Base-by-base conservation (phyloP, 306 rosid genomes). In the Glycine latifolia region DNA sequence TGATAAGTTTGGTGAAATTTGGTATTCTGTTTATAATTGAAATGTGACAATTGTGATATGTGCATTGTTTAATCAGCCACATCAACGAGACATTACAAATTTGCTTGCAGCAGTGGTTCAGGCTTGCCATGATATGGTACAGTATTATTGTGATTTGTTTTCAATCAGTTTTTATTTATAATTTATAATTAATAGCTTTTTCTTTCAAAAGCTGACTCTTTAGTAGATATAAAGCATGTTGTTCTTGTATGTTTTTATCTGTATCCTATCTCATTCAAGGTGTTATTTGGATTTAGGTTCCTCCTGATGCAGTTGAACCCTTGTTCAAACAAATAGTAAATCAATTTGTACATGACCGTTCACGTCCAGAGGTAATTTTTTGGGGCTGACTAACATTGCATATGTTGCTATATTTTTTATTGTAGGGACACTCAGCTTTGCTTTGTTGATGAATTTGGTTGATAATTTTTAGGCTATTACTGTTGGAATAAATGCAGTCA, bases 61-160 rank as follows among this genome's bases (percentile, higher is more conserved):
- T 85, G 71, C 63, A 71, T 67, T 79, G 13, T 88, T 79, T 81
- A 82, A 90, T 84, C 97, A 95, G 97, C 97, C 97, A 5, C 97
- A 91, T 81, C 97, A 92, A 84, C 88, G 91, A 1, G 97, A 91
- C 44, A 83, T 95, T 54, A 92, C 95, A 31, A 87, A 70, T 85
- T 90, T 92, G 85, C 91, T 95, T 81, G 97, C 98, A 39, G 91
- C 97, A 63, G 94, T 86, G 79, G 94, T 93, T 81, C 97, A 92
- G 85, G 88, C 99, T 31, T 92, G 99, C 89, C 99, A 95, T 86
- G 97, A 95, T 79, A 87, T 90, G 99, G 99, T 95, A 89, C 44
- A 49, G 66, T 73, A 73, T 49, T 26, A 49, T 61, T 83, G 48
- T 62, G 43, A 10, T 75, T 71, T 60, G 13, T 15, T 80, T 41